phyloP scores from a whole-genome alignment of 2,329 filamentous ascomycete species.

The Colletotrichum sp. region DNA sequence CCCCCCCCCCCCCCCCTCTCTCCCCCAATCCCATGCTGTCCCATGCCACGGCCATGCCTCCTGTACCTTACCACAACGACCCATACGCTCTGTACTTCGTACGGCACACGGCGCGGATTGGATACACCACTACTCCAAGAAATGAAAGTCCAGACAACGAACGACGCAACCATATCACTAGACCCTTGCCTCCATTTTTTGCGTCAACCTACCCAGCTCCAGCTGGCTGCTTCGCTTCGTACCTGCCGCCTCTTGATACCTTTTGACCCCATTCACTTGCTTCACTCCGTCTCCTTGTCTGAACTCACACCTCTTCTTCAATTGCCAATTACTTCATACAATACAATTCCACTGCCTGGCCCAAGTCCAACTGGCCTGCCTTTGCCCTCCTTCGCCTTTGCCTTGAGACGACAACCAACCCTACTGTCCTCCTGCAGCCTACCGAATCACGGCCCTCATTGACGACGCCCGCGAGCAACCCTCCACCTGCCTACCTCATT shows the following conservation, averaged over 20 bases:
- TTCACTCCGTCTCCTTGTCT: not conserved
- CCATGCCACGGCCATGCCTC: not conserved
- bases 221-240: not conserved
- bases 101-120: not conserved
- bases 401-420: not conserved
- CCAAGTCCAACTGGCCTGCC: not conserved
- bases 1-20: not conserved
- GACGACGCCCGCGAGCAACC: constrained; percentile 13
- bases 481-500: constrained; percentile 10
- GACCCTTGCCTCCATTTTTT: constrained; percentile 11
- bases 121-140: constrained; percentile 1
- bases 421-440: not conserved
- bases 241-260: not conserved
- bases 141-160: constrained; percentile 20
- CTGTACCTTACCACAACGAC: not conserved
- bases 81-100: not conserved
- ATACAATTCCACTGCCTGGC: not conserved
- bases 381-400: not conserved
- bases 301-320: not conserved
- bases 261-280: constrained; percentile 1
- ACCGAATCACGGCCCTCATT: constrained; percentile 15
- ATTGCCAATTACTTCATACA: not conserved
- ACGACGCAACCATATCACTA: constrained; percentile 23
- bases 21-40: not conserved
- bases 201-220: constrained; percentile 4